These are phyloP conservation scores for Isabelozyma pseudorhagii DNA, from an alignment of 805 yeast species.

Conservation along the genomic window DNA sequence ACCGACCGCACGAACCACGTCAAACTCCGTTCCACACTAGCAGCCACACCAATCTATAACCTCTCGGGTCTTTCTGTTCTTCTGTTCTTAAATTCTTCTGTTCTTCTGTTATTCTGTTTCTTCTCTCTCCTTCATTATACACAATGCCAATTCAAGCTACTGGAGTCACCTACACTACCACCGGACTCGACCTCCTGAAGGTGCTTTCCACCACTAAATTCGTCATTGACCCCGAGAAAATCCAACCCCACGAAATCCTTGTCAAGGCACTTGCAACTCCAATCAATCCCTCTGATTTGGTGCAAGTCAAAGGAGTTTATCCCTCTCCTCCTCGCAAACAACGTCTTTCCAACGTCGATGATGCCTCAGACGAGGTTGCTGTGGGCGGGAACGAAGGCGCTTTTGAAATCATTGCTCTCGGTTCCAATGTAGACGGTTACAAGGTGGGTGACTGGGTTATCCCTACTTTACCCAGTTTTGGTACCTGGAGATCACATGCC, in stretches of 20 bases:
- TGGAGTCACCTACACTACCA: conserved; percentile 23
- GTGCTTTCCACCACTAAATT: conserved; percentile 16
- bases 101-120: background rate
- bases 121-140: background rate
- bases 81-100: background rate
- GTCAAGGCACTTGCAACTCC: conserved; percentile 76
- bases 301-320: conserved; percentile 83
- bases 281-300: conserved; percentile 85
- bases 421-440: conserved; percentile 44
- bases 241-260: conserved; percentile 44
- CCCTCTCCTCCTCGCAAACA: conserved; percentile 60
- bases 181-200: conserved; percentile 15
- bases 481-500: conserved; percentile 87
- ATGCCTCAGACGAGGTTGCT: conserved; percentile 55
- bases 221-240: conserved; percentile 17
- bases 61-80: background rate
- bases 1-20: background rate
- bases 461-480: conserved; percentile 68
- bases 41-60: background rate
- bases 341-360: background rate
- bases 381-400: conserved; percentile 91
- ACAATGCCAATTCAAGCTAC: conserved; percentile 13
- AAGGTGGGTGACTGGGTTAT: conserved; percentile 78
- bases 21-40: background rate
- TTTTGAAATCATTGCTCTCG: conserved; percentile 66